A percentile compares a stretch with the other conserved stretches of the same genome.
These are phyloP conservation scores for Heritiera fomes DNA, from an alignment of 345 rosid species.

Conservation along the genomic window DNA sequence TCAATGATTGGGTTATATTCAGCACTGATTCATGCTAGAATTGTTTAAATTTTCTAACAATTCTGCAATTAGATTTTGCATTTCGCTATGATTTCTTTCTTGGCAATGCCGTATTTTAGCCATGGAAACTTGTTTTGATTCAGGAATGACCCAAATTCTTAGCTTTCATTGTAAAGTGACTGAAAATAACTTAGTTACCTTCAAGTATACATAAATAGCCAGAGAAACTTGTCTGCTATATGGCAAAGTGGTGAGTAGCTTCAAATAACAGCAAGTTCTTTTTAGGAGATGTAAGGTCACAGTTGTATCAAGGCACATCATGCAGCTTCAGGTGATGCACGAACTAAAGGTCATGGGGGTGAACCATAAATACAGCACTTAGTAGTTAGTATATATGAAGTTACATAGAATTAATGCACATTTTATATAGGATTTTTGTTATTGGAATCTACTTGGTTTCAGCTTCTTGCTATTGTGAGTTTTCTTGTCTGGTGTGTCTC, in stretches of 20 bases:
- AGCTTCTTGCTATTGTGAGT: not conserved
- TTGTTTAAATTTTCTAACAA: not conserved
- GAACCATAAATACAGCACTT: not conserved
- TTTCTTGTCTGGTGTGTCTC: not conserved
- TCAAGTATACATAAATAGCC: not conserved
- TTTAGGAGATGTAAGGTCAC: not conserved
- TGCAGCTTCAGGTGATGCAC: not conserved
- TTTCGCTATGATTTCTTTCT: not conserved
- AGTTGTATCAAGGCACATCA: not conserved
- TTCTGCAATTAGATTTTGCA: not conserved
- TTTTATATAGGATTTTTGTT: not conserved
- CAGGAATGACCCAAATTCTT: not conserved
- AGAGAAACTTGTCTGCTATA: not conserved
- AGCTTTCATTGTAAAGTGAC: not conserved
- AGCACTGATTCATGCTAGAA: not conserved
- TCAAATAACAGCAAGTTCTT: not conserved
- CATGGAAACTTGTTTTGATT: not conserved
- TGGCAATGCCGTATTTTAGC: not conserved
- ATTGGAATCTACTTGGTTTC: not conserved
- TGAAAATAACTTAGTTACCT: not conserved
- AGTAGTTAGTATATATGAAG: not conserved
- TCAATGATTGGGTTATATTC: constrained; percentile 5
- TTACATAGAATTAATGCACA: not conserved
- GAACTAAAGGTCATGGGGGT: not conserved
- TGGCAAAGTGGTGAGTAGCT: not conserved